Evolutionary conservation across 805 yeast species (phyloP), one percentile per base, ranked within the genome.

Genomic region (Suhomyces sp.): DNA sequence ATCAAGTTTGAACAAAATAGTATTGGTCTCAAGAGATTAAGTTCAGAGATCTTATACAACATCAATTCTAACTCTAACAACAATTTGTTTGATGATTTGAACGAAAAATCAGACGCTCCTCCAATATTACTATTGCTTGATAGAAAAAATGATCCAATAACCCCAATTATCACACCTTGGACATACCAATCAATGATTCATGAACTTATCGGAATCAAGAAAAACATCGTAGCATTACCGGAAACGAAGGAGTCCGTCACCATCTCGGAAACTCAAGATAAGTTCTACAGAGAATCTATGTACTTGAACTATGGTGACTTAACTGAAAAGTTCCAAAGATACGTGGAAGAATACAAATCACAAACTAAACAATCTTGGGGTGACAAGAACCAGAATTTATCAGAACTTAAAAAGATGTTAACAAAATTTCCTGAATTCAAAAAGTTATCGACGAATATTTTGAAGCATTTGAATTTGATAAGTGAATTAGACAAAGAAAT

Each of bases 161-260:
- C 99, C 0, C 97, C 99, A 1, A 70, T 93, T 19, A 63, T 93
- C 31, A 77, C 83, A 25, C 98, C 98, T 2, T 93, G 99, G 99
- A 90, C 98, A 1, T 93, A 88, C 60, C 98, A 91, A 55, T 85
- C 96, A 2, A 91, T 93, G 98, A 87, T 93, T 12, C 95, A 91
- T 56, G 98, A 95, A 56, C 72, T 88, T 15, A 66, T 93, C 19
- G 95, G 91, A 2, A 85, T 93, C 39, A 65, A 70, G 21, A 83
- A 88, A 53, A 91, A 93, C 48, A 75, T 90, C 2, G 95, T 88
- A 4, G 83, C 79, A 47, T 31, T 34, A 13, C 50, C 59, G 1
- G 71, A 77, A 1, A 75, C 83, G 2, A 78, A 74, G 18, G 69
- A 62, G 37, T 63, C 54, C 41, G 47, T 45, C 63, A 79, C 40